Conservation (phyloP, 1,284 basidiomycete genomes). For the Hypsizygus ulmarius region DNA sequence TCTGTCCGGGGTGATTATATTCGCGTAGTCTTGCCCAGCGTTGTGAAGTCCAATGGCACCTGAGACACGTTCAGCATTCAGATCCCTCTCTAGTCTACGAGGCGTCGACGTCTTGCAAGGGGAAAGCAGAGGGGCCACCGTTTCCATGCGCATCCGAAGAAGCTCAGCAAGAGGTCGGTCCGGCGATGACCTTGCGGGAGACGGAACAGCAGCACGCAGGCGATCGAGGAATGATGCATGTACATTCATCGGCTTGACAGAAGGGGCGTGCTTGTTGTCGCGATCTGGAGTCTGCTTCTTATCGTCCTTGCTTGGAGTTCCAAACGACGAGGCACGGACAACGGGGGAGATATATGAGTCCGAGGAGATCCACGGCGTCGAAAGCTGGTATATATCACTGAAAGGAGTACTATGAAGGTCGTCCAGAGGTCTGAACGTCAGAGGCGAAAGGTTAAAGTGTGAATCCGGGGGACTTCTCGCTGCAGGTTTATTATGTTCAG, state of each 20-base stretch:
- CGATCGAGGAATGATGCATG: background rate
- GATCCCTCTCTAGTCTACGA: background rate
- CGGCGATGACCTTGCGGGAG: slow-evolving; percentile 2
- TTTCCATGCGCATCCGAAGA: background rate
- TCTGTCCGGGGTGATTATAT: background rate
- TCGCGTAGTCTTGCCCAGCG: background rate
- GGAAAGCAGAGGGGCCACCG: background rate
- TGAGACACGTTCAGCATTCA: background rate
- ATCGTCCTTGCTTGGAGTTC: background rate
- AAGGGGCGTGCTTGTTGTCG: background rate
- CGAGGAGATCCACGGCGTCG: slow-evolving; percentile 10
- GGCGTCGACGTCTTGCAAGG: background rate
- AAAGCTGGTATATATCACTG: slow-evolving; percentile 6
- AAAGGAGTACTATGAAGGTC: slow-evolving; percentile 9
- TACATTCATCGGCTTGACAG: background rate
- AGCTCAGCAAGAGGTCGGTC: slow-evolving; percentile 1
- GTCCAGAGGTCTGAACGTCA: background rate
- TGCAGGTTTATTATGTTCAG: background rate
- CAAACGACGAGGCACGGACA: slow-evolving; percentile 6
- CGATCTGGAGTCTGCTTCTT: background rate
- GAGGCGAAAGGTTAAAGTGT: slow-evolving; percentile 6
- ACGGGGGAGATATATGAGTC: slow-evolving; percentile 15
- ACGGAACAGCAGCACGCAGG: background rate
- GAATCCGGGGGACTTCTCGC: background rate
- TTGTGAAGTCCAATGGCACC: background rate